Evolutionary conservation across 306 rosid genomes (phyloP), one percentile per base, ranked within the genome.

Genomic region (Benincasa hispida): DNA sequence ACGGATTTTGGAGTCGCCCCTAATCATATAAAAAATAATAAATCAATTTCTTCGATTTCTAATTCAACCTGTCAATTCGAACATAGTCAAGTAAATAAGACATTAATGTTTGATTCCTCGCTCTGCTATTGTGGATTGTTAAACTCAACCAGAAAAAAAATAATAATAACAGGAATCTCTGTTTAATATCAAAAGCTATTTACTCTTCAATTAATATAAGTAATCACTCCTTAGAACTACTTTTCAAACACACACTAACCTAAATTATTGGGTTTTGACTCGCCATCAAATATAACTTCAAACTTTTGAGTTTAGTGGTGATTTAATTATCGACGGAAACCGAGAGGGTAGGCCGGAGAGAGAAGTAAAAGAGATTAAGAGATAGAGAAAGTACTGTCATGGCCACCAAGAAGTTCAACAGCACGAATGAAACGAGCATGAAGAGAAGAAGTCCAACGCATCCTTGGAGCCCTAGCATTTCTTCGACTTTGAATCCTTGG

Each of bases 1-100:
- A 93, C 93, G 21, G 97, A 93, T 72, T 93, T 91, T 5, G 98
- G 98, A 45, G 98, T 93, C 1, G 98, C 98, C 80, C 98, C 98
- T 93, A 75, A 11, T n/a, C 5, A 17, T 12, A n/a, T 30, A 7
- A 18, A 62, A 32, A 27, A 59, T 5, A 53, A 53, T 1, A 53
- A 54, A 6, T 17, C 15, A 76, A 42, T 42, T 42, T 10, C 4
- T 42, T 42, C 35, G 5, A 32, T 37, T 10, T 39, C 5, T 39
- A 39, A 39, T 42, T 42, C 48, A 42, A 42, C 3, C 3, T 10
- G 14, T 10, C 14, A 42, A 42, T 11, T 42, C 4, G 0, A 42
- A 42, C 50, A 42, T 42, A 42, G 50, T 3, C 11, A 2, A 42
- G 3, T 42, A 10, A 42, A 42, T 42, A 42, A 10, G 2, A 42